These are phyloP conservation scores for Backusella sp. DNA, from an alignment of 192 early-diverging fungal genomes.

Conservation along the genomic window DNA sequence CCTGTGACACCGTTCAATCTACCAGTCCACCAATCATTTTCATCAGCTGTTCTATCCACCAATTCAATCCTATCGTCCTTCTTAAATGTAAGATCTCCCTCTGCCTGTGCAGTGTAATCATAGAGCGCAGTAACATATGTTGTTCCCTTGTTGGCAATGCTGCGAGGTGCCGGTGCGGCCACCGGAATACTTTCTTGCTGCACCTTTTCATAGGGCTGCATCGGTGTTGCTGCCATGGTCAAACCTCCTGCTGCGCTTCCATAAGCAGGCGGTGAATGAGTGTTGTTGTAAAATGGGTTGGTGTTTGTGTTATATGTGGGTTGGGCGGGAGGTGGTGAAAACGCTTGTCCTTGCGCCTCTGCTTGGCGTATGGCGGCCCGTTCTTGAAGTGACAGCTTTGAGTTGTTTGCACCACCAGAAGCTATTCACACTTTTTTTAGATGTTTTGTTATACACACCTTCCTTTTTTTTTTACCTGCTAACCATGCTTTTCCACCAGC, in stretches of 20 bases:
- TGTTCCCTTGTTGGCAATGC: not conserved
- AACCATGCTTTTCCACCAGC: constrained; percentile 36
- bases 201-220: not conserved
- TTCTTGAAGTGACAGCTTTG: constrained; percentile 26
- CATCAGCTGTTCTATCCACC: constrained; percentile 31
- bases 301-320: not conserved
- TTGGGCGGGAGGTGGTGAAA: not conserved
- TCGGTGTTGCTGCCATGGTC: not conserved
- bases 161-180: not conserved
- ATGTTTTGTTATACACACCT: not conserved
- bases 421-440: not conserved
- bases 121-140: constrained; percentile 37
- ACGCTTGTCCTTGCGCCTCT: constrained; percentile 7
- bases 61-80: constrained; percentile 45
- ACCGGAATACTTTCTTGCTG: not conserved
- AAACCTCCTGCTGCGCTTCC: not conserved
- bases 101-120: constrained; percentile 39
- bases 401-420: constrained; percentile 27
- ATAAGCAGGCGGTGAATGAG: constrained; percentile 15
- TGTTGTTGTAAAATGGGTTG: not conserved
- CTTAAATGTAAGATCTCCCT: constrained; percentile 39
- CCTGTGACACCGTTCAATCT: constrained; percentile 30
- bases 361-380: constrained; percentile 26
- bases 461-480: constrained; percentile 13
- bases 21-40: constrained; percentile 49